Evolutionary conservation across 352 stramenopile species (phyloP).

Genomic region (Peronosclerospora sorghi): DNA sequence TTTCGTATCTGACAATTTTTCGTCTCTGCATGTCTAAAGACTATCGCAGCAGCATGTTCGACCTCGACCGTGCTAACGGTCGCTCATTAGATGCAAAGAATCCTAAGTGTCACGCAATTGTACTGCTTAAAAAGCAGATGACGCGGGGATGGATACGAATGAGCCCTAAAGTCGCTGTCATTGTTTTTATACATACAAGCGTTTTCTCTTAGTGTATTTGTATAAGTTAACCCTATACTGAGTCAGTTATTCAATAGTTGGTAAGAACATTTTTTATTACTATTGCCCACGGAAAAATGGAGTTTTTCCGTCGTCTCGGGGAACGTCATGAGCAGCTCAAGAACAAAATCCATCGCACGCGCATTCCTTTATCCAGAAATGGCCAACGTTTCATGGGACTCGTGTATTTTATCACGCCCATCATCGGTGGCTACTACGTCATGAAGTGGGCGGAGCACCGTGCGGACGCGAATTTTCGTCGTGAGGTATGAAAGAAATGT

Average conservation of each 20-base stretch:
- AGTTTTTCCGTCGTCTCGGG: slow-evolving; percentile 60
- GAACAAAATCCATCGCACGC: slow-evolving; percentile 85
- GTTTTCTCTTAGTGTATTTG: too few relatives aligned
- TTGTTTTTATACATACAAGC: too few relatives aligned
- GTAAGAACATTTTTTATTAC: too few relatives aligned
- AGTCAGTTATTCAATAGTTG: too few relatives aligned
- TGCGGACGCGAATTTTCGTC: slow-evolving; percentile 64
- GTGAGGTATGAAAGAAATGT: too few relatives aligned
- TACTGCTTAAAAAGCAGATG: slow-evolving; percentile 64
- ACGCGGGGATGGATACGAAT: slow-evolving; percentile 25
- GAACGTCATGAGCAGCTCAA: slow-evolving; percentile 84
- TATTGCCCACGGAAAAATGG: too few relatives aligned
- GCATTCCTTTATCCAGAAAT: slow-evolving; percentile 82
- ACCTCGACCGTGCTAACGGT: slow-evolving; percentile 94
- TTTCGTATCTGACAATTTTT: neutral
- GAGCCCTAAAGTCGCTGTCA: slow-evolving; percentile 25
- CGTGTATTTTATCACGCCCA: slow-evolving; percentile 86
- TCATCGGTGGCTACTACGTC: slow-evolving; percentile 84
- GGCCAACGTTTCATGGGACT: slow-evolving; percentile 78
- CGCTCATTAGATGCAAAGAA: slow-evolving; percentile 93
- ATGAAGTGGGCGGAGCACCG: slow-evolving; percentile 85
- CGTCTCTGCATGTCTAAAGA: slow-evolving; percentile 25
- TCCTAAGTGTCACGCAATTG: slow-evolving; percentile 88
- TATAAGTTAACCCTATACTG: too few relatives aligned
- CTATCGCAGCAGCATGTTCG: slow-evolving; percentile 87